Conservation (phyloP, 1,284 basidiomycete species). For the Golubevia pallescens region DNA sequence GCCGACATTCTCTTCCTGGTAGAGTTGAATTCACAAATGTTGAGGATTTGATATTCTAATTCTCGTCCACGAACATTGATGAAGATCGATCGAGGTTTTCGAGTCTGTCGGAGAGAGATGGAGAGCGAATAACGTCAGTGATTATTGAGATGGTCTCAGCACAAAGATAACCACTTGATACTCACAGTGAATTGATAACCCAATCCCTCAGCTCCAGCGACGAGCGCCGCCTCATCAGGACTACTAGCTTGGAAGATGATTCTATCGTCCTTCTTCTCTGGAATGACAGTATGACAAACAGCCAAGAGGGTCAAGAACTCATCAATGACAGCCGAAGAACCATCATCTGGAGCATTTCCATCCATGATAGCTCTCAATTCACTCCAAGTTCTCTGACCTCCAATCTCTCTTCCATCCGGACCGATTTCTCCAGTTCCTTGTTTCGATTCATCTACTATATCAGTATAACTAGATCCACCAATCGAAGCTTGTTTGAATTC, state of each 20-base stretch:
- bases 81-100: conserved; percentile 94
- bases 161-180: too few relatives aligned
- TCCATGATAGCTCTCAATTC: conserved; percentile 72
- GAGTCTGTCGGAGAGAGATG: conserved; percentile 75
- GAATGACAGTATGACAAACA: conserved; percentile 98
- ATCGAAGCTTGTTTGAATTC: conserved; percentile 92
- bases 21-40: conserved; percentile 98
- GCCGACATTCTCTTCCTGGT: conserved; percentile 98
- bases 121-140: too few relatives aligned
- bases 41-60: conserved; percentile 87
- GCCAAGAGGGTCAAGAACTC: conserved; percentile 91
- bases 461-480: conserved; percentile 86
- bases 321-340: conserved; percentile 70
- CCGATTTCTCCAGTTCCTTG: conserved; percentile 68
- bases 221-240: conserved; percentile 96
- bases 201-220: conserved; percentile 88
- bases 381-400: conserved; percentile 76
- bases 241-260: conserved; percentile 90
- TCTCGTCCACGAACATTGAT: conserved; percentile 77
- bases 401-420: conserved; percentile 64
- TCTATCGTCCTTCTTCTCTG: conserved; percentile 78
- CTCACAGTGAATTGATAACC: conserved; percentile 91
- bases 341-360: conserved; percentile 66
- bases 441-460: conserved; percentile 82
- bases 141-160: too few relatives aligned